These are phyloP conservation scores for Ophiocordyceps robertsii DNA, from an alignment of 2,329 filamentous ascomycete genomes.

Conservation along the genomic window DNA sequence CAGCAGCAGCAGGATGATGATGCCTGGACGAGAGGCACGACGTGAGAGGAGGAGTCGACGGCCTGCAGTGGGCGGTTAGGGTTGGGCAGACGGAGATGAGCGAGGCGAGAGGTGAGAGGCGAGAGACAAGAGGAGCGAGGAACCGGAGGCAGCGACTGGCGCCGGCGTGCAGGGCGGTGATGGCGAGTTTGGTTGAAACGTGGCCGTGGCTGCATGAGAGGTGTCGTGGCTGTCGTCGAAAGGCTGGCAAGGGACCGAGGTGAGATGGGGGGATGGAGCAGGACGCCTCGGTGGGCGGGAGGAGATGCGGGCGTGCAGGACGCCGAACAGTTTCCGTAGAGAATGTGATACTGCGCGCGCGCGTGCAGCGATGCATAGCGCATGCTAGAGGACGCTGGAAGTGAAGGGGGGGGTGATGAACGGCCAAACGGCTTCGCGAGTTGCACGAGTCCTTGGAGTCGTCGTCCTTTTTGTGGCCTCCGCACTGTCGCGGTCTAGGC, in stretches of 20 bases:
- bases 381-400: too few relatives aligned
- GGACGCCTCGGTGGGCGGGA: background rate
- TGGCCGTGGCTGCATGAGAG: constrained; percentile 2
- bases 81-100: background rate
- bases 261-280: background rate
- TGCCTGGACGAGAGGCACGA: background rate
- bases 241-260: background rate
- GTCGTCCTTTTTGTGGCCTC: too few relatives aligned
- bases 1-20: background rate
- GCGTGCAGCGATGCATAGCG: too few relatives aligned
- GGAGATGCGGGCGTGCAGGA: background rate
- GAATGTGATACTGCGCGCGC: too few relatives aligned
- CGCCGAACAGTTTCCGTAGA: too few relatives aligned
- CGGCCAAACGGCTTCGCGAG: too few relatives aligned
- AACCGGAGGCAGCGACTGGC: background rate
- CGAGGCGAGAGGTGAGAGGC: constrained; percentile 1
- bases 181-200: constrained; percentile 1
- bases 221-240: constrained; percentile 2
- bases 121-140: background rate
- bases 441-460: too few relatives aligned
- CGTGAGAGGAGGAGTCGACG: background rate
- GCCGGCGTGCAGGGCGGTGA: background rate
- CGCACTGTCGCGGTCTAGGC: too few relatives aligned
- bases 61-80: background rate
- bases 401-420: too few relatives aligned